Evolutionary conservation across 1,284 basidiomycete genomes (phyloP), one percentile per base, ranked within the genome.

Genomic region (Trametes hirsuta): DNA sequence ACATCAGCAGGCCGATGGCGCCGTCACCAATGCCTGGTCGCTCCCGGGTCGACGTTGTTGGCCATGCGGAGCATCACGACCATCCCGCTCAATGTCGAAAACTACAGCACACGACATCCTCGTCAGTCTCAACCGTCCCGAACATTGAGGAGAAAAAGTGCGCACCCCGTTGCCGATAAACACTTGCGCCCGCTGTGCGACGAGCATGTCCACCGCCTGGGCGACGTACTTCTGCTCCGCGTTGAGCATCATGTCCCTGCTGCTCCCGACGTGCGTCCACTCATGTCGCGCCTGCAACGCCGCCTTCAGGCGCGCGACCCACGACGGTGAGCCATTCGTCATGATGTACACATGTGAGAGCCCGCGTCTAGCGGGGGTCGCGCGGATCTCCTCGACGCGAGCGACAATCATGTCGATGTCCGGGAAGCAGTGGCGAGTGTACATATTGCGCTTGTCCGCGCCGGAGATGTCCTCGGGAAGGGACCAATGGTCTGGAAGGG

Each of bases 21-120:
- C n/a, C 10, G 5, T 77, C 66, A 84, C 68, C 83, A 74, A 59
- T 84, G 78, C 41, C 78, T 72, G 58, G 74, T 81, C 24, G 71
- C 75, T 3, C 69, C 63, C 0, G 75, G 67, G 36, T 75, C 66
- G 46, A 79, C 64, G 6, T 77, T 77, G 61, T 77, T 78, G 4
- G 80, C 82, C 70, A 83, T 75, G 25, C 85, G 74, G 46, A 87
- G 69, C 80, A 86, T 80, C 22, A 81, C 76, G 22, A 84, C 78
- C 63, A 86, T 86, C 15, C 84, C 79, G 15, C 79, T 79, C 59
- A 86, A 59, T 61, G 83, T 86, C 45, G 84, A 87, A 69, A 86
- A 87, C 85, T 85, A 59, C 56, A 49, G n/a, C 54, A 35, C 22
- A 58, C 22, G 15, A 53, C 54, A 45, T 18, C 25, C 24, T 42